Evolutionary conservation across 176 grass and related monocot genomes (phyloP).

Genomic region (Carex littledalei): DNA sequence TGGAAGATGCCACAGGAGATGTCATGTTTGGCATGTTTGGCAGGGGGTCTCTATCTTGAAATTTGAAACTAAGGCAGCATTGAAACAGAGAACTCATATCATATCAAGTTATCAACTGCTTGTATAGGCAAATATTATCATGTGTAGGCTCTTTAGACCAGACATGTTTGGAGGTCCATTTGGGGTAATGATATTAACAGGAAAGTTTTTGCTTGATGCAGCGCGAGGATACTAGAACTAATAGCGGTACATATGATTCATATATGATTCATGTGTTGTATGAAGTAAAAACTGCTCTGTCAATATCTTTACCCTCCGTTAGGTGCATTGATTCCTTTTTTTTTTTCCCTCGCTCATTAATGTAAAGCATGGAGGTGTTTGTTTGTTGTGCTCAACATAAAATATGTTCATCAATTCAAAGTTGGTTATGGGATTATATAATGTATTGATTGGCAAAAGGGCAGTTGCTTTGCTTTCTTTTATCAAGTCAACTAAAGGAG

Average conservation of each 20-base stretch:
- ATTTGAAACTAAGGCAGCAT: background rate
- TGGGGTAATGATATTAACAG: too few relatives aligned
- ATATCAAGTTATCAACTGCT: background rate
- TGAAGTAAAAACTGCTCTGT: too few relatives aligned
- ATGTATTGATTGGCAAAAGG: background rate
- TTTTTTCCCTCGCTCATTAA: background rate
- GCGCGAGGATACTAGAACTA: too few relatives aligned
- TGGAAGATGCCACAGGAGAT: background rate
- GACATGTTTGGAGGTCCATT: background rate
- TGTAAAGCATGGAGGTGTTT: background rate
- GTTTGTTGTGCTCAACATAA: background rate
- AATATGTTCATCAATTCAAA: background rate
- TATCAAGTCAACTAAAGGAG: background rate
- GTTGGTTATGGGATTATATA: background rate
- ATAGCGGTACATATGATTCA: too few relatives aligned
- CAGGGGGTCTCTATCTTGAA: background rate
- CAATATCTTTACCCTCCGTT: background rate
- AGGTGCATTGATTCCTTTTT: background rate
- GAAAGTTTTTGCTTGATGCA: too few relatives aligned
- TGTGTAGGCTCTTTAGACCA: background rate
- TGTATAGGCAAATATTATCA: background rate
- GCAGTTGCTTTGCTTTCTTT: background rate
- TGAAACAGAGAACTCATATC: slow-evolving; percentile 3
- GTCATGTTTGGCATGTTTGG: slow-evolving; percentile 9
- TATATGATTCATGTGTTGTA: too few relatives aligned